phyloP scores from a whole-genome alignment of 805 yeast species.

The Candida arabinofermentans region DNA sequence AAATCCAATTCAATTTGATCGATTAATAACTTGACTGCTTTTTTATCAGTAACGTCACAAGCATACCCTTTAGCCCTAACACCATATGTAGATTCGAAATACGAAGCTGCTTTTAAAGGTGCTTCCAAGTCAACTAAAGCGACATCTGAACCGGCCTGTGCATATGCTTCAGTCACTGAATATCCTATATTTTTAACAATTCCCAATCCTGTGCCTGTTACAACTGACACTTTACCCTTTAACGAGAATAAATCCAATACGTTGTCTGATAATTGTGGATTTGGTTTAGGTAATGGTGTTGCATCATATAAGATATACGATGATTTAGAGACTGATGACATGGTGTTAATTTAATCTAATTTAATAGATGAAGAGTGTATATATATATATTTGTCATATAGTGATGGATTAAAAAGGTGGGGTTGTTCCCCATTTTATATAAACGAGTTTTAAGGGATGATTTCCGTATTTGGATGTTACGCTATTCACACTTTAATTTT shows the following conservation, averaged over 20 bases:
- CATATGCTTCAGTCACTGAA: conserved; percentile 36
- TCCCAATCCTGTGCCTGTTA: conserved; percentile 37
- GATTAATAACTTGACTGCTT: conserved; percentile 27
- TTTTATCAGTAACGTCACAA: conserved; percentile 27
- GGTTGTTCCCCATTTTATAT: too few relatives aligned
- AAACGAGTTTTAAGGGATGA: too few relatives aligned
- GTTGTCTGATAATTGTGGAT: not conserved
- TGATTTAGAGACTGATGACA: not conserved
- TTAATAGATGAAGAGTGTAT: not conserved
- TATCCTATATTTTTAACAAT: conserved; percentile 26
- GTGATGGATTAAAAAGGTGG: not conserved
- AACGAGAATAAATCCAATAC: conserved; percentile 33
- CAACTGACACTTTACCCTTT: conserved; percentile 36
- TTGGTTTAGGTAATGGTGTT: conserved; percentile 1
- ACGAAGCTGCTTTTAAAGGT: conserved; percentile 28
- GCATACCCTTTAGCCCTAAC: conserved; percentile 9
- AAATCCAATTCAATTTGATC: conserved; percentile 30
- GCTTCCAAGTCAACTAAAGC: conserved; percentile 36
- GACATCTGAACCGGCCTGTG: conserved; percentile 38
- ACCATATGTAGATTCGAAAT: conserved; percentile 37
- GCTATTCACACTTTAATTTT: too few relatives aligned
- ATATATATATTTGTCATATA: not conserved
- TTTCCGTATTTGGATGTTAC: not conserved
- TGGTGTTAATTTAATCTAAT: not conserved
- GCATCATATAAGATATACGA: conserved; percentile 1